Evolutionary conservation across 345 rosid species (phyloP), one percentile per base, ranked within the genome.

Genomic region (Nasturtium officinale): DNA sequence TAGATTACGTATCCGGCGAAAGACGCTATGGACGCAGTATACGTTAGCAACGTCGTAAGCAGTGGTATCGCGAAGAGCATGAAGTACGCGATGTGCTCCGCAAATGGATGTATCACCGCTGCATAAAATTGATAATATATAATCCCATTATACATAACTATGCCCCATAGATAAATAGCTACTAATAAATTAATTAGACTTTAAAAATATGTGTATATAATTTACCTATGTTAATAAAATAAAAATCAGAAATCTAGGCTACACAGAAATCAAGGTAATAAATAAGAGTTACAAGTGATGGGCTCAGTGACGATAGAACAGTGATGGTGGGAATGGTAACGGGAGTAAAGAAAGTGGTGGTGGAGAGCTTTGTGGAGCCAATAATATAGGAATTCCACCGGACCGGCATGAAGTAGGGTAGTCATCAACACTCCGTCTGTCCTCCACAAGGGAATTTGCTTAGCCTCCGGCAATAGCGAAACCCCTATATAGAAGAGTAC

Each of bases 321-420:
- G 76, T 90, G 96, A 65, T 88, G 98, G 33, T 92, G 98, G n/a
- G 98, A 92, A 62, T 90, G 98, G 76, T 92, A 87, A 47, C 95
- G 92, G 32, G 91, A 81, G 81, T 92, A 92, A 62, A 92, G 92
- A 62, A 50, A 88, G 74, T 89, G 92, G 75, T 89, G 97, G 71
- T 91, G 97, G 4, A 91, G 78, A 13, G 89, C 92, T 55, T 85
- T 73, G 64, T 91, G 97, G 18, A 89, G 73, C 98, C 98, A 92
- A 42, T 88, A 92, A 73, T 89, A 89, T 1, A 89, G 77, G 54
- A 92, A 87, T 83, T 92, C 98, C 15, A 92, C 92, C 0, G 90
- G 96, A 5, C 96, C 96, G 0, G 82, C 72, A 35, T 92, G 96
- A n/a, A 92, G 79, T 11, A 89, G 28, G 3, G 53, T 37, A 3